Conservation (phyloP, 2,329 filamentous ascomycete genomes). For the Phyllosticta ampelicida region DNA sequence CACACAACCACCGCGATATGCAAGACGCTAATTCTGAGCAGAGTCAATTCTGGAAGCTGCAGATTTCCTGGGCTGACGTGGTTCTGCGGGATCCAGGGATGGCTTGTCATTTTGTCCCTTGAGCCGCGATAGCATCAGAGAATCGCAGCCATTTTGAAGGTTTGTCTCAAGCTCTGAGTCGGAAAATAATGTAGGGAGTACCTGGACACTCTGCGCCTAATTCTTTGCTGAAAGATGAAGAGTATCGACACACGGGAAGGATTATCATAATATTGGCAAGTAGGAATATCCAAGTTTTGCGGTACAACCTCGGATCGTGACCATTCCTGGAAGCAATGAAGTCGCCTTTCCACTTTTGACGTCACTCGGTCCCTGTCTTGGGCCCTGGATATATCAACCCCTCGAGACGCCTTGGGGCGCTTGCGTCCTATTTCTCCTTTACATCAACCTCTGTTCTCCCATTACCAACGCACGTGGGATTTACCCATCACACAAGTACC, state of each 20-base stretch:
- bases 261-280: background rate
- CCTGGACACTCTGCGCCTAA: too few species aligned
- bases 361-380: background rate
- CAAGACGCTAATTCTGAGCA: conserved; percentile 4
- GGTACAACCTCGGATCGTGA: background rate
- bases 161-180: background rate
- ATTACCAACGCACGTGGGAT: too few species aligned
- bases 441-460: background rate
- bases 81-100: background rate
- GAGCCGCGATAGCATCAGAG: background rate
- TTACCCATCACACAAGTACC: too few species aligned
- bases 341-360: background rate
- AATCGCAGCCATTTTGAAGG: background rate
- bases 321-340: background rate
- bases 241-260: too few species aligned
- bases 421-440: background rate
- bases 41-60: conserved; percentile 1
- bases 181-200: background rate
- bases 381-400: background rate
- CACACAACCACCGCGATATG: background rate
- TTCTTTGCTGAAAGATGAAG: too few species aligned
- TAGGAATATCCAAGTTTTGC: background rate
- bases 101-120: background rate
- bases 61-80: background rate
- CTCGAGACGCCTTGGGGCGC: background rate